Base-by-base conservation (phyloP, 2,329 filamentous ascomycete genomes). In the Colletotrichum viniferum region DNA sequence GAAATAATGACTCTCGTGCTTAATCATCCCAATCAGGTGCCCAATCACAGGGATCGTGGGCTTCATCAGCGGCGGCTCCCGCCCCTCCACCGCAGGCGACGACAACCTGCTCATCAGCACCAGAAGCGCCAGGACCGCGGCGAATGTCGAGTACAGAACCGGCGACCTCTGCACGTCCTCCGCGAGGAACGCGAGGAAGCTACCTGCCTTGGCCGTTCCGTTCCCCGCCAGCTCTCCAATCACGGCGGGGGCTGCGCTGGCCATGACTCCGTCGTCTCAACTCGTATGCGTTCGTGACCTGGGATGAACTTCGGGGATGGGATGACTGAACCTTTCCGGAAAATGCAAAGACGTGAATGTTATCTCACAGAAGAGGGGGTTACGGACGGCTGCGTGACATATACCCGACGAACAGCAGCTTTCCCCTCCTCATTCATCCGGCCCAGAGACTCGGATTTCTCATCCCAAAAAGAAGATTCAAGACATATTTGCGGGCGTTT, bases 31-130 rank as follows among this genome's bases (percentile, higher is more conserved):
- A 34, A 89, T 78, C 28, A 88, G 80, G 75, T 89, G 88, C 2
- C 88, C 88, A 55, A 89, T 77, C 43, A 86, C 79, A 1, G 88
- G 88, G 32, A 89, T 81, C n/a, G 65, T 80, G 5, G 85, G 81
- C 32, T 83, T 83, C 43, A 88, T 48, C 2, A 84, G 69, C 7
- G 87, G 86, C 10, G 88, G 88, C 73, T 89, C 88, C 62, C 81
- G 79, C 7, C 81, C 79, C 56, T 84, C 81, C 4, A 82, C 36
- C 24, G 52, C n/a, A 12, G 73, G 69, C 5, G 62, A 64, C 21
- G 63, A 58, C n/a, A 73, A 12, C n/a, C 26, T 69, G 5, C 12
- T 36, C 4, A 73, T 13, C 7, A 73, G 5, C 3, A 75, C 21
- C 10, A 65, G 14, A 16, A 68, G 6, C n/a, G 48, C 63, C n/a